Percentiles rank a stretch among this genome's conserved stretches.
These are phyloP conservation scores for Lavandula angustifolia DNA, from an alignment of 257 asterid genomes.

Conservation along the genomic window DNA sequence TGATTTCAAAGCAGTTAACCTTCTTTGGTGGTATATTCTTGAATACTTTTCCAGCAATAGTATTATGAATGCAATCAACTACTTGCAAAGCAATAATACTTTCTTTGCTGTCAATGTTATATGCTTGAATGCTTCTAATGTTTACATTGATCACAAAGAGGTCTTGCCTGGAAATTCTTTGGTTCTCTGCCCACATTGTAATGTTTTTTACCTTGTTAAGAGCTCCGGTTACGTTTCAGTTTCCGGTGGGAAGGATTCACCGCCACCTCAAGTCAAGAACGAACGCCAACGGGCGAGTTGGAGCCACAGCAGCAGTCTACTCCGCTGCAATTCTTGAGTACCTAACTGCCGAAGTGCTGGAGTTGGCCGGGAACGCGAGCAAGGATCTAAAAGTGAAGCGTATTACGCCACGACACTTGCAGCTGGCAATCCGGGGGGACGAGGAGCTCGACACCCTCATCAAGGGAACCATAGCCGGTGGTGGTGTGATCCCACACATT, in stretches of 20 bases:
- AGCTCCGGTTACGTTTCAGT: slow-evolving; percentile 43
- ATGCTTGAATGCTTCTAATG: slow-evolving; percentile 1
- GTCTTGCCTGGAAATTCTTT: background rate
- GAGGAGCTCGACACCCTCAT: slow-evolving; percentile 96
- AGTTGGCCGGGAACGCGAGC: slow-evolving; percentile 96
- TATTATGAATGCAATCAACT: no score
- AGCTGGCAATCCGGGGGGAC: slow-evolving; percentile 93
- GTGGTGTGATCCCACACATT: slow-evolving; percentile 97
- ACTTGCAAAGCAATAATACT: background rate
- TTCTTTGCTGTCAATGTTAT: background rate
- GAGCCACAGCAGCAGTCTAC: slow-evolving; percentile 95
- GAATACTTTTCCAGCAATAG: no score
- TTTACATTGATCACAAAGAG: background rate
- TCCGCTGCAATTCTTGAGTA: slow-evolving; percentile 93
- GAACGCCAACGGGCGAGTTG: slow-evolving; percentile 87
- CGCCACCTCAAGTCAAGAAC: slow-evolving; percentile 89
- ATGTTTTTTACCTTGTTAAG: background rate
- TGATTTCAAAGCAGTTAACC: no score
- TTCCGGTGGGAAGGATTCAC: slow-evolving; percentile 94
- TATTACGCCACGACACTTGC: slow-evolving; percentile 89
- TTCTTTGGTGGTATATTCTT: no score
- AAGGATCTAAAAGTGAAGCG: slow-evolving; percentile 95
- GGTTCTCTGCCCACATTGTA: background rate
- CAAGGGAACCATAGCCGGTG: slow-evolving; percentile 95
- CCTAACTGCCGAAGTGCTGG: slow-evolving; percentile 90